Conservation (phyloP, 2,329 filamentous ascomycete species). For the Aspergillus sp. region DNA sequence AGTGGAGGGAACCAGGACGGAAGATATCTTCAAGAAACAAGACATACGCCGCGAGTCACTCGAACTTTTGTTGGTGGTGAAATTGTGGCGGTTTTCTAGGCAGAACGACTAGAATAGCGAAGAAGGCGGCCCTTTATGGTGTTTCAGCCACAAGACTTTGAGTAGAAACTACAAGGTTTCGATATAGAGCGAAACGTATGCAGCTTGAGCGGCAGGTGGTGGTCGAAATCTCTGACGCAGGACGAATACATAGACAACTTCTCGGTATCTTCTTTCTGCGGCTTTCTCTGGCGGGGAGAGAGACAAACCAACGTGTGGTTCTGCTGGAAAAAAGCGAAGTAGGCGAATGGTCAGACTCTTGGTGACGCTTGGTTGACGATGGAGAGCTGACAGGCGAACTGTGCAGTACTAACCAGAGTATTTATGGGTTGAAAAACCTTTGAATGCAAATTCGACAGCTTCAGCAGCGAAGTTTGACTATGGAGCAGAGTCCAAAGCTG, state of each 20-base stretch:
- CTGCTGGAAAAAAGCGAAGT: conserved; percentile 18
- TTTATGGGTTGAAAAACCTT: conserved; percentile 10
- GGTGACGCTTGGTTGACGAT: conserved; percentile 5
- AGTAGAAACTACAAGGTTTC: conserved; percentile 87
- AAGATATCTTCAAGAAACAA: conserved; percentile 50
- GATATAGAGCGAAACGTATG: conserved; percentile 94
- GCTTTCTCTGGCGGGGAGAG: conserved; percentile 39
- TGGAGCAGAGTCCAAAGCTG: conserved; percentile 16
- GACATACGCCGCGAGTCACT: conserved; percentile 56
- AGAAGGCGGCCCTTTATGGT: conserved; percentile 25
- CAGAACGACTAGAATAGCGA: conserved; percentile 26
- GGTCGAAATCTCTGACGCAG: conserved; percentile 90
- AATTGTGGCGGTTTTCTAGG: conserved; percentile 37
- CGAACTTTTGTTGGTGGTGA: conserved; percentile 15
- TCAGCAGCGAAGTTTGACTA: conserved; percentile 6
- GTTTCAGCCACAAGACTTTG: conserved; percentile 87
- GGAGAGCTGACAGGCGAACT: conserved; percentile 3
- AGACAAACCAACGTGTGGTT: conserved; percentile 35
- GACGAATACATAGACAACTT: conserved; percentile 97
- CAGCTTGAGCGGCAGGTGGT: conserved; percentile 92
- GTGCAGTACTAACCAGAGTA: conserved; percentile 22
- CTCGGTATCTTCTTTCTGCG: conserved; percentile 34
- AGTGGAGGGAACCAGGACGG: conserved; percentile 45
- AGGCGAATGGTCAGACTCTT: conserved; percentile 18
- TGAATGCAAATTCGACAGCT: conserved; percentile 13